Conservation (phyloP, 495 filamentous ascomycete genomes). For the Recurvomyces mirabilis region DNA sequence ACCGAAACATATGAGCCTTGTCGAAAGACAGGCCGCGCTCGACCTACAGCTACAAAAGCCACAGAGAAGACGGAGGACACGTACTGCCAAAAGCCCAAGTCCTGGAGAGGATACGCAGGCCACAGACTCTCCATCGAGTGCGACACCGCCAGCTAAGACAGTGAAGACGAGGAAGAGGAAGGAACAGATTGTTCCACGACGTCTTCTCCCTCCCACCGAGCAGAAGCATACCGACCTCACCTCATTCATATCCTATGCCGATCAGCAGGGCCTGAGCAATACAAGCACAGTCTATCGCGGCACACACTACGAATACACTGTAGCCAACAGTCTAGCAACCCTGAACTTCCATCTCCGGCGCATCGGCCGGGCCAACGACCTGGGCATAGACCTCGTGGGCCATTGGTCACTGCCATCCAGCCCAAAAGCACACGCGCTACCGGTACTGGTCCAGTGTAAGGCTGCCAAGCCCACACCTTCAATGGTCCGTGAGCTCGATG, state of each 20-base stretch:
- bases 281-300: constrained; percentile 48
- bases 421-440: neutral
- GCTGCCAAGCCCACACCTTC: constrained; percentile 48
- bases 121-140: too few species aligned
- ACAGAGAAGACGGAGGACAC: too few species aligned
- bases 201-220: constrained; percentile 19
- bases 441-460: constrained; percentile 75
- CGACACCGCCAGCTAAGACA: too few species aligned
- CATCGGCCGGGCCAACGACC: constrained; percentile 62
- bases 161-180: too few species aligned
- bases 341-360: constrained; percentile 59
- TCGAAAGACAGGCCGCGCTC: too few species aligned
- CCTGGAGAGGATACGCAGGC: too few species aligned
- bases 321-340: constrained; percentile 46
- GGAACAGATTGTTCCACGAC: constrained; percentile 10
- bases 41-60: too few species aligned
- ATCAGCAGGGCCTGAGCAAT: constrained; percentile 40
- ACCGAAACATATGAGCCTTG: too few species aligned
- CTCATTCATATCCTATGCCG: constrained; percentile 63
- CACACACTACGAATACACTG: constrained; percentile 68
- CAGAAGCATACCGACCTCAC: constrained; percentile 53
- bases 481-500: constrained; percentile 74
- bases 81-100: too few species aligned
- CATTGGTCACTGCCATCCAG: constrained; percentile 57
- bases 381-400: constrained; percentile 75